Conservation (phyloP, 306 rosid species). For the Dryas alaskensis region DNA sequence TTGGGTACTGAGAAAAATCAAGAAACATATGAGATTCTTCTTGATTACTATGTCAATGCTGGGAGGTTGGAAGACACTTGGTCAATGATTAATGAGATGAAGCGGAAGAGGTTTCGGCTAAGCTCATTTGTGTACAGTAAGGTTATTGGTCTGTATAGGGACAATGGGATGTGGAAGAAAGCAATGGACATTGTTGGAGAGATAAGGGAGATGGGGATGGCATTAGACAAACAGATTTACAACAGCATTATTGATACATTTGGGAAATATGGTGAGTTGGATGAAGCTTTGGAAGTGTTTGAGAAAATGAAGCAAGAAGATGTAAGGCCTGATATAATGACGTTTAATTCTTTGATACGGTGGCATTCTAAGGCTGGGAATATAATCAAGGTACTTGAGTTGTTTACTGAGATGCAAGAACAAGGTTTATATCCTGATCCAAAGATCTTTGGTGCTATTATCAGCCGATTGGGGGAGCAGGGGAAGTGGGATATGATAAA, state of each 20-base stretch:
- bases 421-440: conserved; percentile 81
- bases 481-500: conserved; percentile 71
- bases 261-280: conserved; percentile 67
- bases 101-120: conserved; percentile 39
- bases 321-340: conserved; percentile 55
- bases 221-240: conserved; percentile 50
- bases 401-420: conserved; percentile 64
- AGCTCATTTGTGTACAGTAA: conserved; percentile 61
- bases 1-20: conserved; percentile 34
- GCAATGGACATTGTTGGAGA: conserved; percentile 62
- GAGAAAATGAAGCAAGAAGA: conserved; percentile 60
- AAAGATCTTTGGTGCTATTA: conserved; percentile 59
- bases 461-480: conserved; percentile 67
- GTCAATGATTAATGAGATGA: conserved; percentile 63
- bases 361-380: conserved; percentile 68
- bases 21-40: conserved; percentile 56
- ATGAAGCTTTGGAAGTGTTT: conserved; percentile 59
- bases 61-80: conserved; percentile 82
- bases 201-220: conserved; percentile 53
- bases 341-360: conserved; percentile 67
- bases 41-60: conserved; percentile 65
- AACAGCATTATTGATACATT: conserved; percentile 69
- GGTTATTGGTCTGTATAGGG: conserved; percentile 64
- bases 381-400: conserved; percentile 45
- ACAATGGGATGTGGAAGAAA: conserved; percentile 91